Base-by-base conservation (phyloP, 2,329 filamentous ascomycete genomes). In the Teratosphaeria epicoccoides region DNA sequence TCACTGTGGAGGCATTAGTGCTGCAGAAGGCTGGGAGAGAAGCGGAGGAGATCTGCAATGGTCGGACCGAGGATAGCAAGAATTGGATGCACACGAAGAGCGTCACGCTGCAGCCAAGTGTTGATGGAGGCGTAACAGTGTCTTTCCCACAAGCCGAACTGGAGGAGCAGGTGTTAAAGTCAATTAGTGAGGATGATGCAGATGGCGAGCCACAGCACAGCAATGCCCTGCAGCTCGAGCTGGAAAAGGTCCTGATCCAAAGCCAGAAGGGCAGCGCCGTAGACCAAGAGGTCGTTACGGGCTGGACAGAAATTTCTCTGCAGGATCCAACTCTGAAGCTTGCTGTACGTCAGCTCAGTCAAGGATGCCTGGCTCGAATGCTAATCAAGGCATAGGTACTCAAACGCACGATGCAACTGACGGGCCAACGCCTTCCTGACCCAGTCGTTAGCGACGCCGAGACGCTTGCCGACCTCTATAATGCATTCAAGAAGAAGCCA, bases 381-480 rank as follows among this genome's bases (percentile, higher is more conserved):
- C 33, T 40, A 40, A 40, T 9, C 33, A 7, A 4, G 2, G 14
- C 26, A 24, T 59, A 96, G 90, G 77, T 93, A 58, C 73, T 83
- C 62, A 95, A 95, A 72, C 84, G 88, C 53, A 73, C 89, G 55
- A 81, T 85, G 67, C 86, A 93, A 67, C 76, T 95, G 54, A 90
- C 85, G n/a, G 87, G 88, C 55, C 80, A 83, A 55, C 79, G 81
- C 53, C 75, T 95, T 58, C 76, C 85, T 14, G 91, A 96, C 69
- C 74, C 80, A 46, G 77, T 79, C 59, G 77, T 94, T 22, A 61
- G 66, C 43, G 57, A 60, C 14, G 55, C 65, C 50, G 58, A 57
- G 24, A 71, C 68, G 10, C 62, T 73, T 14, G 62, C 59, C 24
- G 66, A 68, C 44, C 60, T 75, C 12, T 70, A 69, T 54, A 55